Conservation (phyloP, 108 stramenopile genomes). For the Pseudonitzschia pungens region DNA sequence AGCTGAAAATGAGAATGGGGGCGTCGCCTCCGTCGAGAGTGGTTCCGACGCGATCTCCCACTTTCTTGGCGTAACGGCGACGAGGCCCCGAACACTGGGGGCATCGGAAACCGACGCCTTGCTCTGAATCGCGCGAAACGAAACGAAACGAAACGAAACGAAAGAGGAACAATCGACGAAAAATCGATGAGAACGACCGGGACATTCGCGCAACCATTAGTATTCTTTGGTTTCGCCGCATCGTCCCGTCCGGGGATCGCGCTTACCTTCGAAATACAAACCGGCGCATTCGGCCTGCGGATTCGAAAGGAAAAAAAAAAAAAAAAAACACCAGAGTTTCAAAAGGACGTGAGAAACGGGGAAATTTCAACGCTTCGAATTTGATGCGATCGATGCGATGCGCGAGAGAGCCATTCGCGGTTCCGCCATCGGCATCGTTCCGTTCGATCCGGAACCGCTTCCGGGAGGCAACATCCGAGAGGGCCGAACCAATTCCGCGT, state of each 20-base stretch:
- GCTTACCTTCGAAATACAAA: slow-evolving; percentile 78
- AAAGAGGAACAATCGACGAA: background rate
- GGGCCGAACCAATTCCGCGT: too few species aligned
- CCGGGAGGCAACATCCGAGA: too few species aligned
- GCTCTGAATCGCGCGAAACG: slow-evolving; percentile 36
- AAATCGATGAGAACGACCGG: too few species aligned
- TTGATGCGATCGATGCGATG: too few species aligned
- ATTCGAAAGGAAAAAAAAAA: background rate
- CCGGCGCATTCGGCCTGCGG: slow-evolving; percentile 86
- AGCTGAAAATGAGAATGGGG: slow-evolving; percentile 91
- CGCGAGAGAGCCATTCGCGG: too few species aligned
- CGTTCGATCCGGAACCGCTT: too few species aligned
- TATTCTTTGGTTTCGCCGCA: too few species aligned
- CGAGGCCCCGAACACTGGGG: slow-evolving; percentile 97
- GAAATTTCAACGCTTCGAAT: too few species aligned
- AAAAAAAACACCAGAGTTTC: background rate
- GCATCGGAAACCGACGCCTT: slow-evolving; percentile 92
- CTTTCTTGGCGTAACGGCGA: slow-evolving; percentile 97
- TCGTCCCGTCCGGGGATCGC: too few species aligned
- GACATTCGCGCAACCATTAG: too few species aligned
- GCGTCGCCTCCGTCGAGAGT: slow-evolving; percentile 96
- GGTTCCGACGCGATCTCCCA: slow-evolving; percentile 93
- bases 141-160: background rate
- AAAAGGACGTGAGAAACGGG: background rate
- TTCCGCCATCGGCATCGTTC: too few species aligned